Percentiles rank a stretch among this genome's conserved stretches.
Conservation (phyloP, 169 alveolate genomes). For the Plasmodium reichenowi region DNA sequence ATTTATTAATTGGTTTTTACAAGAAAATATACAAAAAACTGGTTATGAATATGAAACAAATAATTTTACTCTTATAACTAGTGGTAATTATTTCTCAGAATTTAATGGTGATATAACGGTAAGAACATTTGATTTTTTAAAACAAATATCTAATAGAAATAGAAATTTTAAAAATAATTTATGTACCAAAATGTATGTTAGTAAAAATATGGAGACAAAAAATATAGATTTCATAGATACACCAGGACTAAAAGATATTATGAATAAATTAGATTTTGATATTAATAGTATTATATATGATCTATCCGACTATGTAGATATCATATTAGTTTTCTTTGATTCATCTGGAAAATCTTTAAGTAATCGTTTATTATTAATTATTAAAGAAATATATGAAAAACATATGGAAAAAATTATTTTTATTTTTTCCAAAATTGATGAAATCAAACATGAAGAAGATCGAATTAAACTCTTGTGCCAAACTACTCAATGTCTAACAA, state of each 20-base stretch:
- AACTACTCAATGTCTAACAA: constrained; percentile 78
- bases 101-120: constrained; percentile 83
- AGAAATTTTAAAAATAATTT: constrained; percentile 78
- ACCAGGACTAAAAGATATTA: constrained; percentile 88
- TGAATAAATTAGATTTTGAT: constrained; percentile 82
- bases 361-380: constrained; percentile 79
- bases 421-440: constrained; percentile 82
- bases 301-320: constrained; percentile 81
- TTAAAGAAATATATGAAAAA: constrained; percentile 77
- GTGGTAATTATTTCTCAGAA: constrained; percentile 79
- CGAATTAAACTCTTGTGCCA: constrained; percentile 79
- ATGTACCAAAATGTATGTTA: constrained; percentile 77
- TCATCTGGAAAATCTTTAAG: constrained; percentile 86
- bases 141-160: constrained; percentile 75
- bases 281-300: constrained; percentile 80
- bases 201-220: constrained; percentile 51
- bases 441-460: constrained; percentile 80
- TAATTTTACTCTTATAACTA: constrained; percentile 82
- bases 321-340: constrained; percentile 85
- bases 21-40: constrained; percentile 82
- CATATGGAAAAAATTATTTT: constrained; percentile 77
- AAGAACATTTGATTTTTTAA: constrained; percentile 80
- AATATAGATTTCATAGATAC: constrained; percentile 86
- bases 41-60: constrained; percentile 88
- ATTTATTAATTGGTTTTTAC: constrained; percentile 86